Evolutionary conservation across 2,329 filamentous ascomycete species (phyloP).

Genomic region (Harringtonia lauricola): DNA sequence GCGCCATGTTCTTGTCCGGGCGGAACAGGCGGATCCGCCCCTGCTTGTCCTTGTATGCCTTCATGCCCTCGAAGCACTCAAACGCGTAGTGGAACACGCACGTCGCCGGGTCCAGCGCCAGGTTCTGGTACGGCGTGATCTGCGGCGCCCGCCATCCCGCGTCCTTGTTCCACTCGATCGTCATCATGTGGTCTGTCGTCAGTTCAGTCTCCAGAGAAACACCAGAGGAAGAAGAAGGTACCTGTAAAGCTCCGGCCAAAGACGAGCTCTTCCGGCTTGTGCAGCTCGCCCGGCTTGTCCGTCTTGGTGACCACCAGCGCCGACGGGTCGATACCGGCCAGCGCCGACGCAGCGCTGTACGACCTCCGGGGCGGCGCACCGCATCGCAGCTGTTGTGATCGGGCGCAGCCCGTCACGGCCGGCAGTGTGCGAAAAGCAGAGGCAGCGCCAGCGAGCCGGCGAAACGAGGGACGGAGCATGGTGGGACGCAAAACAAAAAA

Average conservation of each 20-base stretch:
- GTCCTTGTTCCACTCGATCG: conserved; percentile 79
- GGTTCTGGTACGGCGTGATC: conserved; percentile 92
- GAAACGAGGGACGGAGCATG: conserved; percentile 36
- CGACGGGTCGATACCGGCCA: conserved; percentile 63
- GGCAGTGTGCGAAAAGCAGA: conserved; percentile 13
- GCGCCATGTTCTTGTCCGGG: conserved; percentile 91
- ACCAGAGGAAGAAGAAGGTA: conserved; percentile 23
- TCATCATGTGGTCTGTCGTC: conserved; percentile 85
- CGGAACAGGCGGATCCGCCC: conserved; percentile 81
- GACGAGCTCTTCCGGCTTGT: conserved; percentile 69
- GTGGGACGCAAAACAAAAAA: too few species aligned
- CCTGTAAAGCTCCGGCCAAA: conserved; percentile 90
- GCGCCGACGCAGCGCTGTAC: conserved; percentile 43
- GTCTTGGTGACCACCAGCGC: conserved; percentile 68
- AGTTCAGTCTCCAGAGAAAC: neutral
- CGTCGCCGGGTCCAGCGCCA: conserved; percentile 88
- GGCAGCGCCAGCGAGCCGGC: conserved; percentile 23
- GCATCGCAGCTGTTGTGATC: neutral
- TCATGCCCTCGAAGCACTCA: conserved; percentile 98
- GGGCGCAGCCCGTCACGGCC: neutral
- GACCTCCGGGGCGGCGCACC: conserved; percentile 20
- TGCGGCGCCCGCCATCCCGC: conserved; percentile 74
- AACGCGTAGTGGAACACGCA: conserved; percentile 99
- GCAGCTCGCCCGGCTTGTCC: conserved; percentile 59
- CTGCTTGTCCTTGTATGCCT: conserved; percentile 84